Percentiles rank a stretch among this genome's conserved stretches.
phyloP scores from a whole-genome alignment of 2,329 filamentous ascomycete genomes.

The Metarhizium album region DNA sequence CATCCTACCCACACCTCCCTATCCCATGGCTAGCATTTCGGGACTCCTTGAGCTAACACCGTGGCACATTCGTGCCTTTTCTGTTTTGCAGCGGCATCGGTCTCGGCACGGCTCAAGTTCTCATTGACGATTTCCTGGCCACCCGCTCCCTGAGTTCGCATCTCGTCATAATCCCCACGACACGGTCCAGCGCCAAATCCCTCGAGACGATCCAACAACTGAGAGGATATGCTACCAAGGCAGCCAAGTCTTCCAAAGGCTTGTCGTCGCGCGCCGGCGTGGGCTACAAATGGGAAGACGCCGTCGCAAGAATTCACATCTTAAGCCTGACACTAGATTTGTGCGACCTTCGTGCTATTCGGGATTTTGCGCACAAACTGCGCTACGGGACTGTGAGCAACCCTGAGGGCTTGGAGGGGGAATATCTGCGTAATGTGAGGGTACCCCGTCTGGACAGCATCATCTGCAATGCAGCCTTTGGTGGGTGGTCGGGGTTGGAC shows the following conservation, averaged over 20 bases:
- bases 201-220: slow-evolving; percentile 58
- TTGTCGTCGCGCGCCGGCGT: slow-evolving; percentile 28
- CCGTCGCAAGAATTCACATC: slow-evolving; percentile 44
- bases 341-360: slow-evolving; percentile 44
- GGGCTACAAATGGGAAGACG: slow-evolving; percentile 24
- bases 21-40: background rate
- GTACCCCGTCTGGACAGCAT: slow-evolving; percentile 67
- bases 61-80: background rate
- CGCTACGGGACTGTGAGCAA: slow-evolving; percentile 34
- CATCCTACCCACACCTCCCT: slow-evolving; percentile 2
- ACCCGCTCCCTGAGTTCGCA: slow-evolving; percentile 55
- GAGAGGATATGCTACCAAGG: slow-evolving; percentile 44
- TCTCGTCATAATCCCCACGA: slow-evolving; percentile 74
- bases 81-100: slow-evolving; percentile 63
- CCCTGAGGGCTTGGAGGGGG: slow-evolving; percentile 26
- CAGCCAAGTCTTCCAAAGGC: slow-evolving; percentile 24
- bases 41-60: background rate
- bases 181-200: slow-evolving; percentile 64
- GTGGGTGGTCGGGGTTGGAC: slow-evolving; percentile 72
- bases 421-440: slow-evolving; percentile 31
- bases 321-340: slow-evolving; percentile 49
- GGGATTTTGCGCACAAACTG: slow-evolving; percentile 36
- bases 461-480: slow-evolving; percentile 80
- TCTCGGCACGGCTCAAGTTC: slow-evolving; percentile 68
- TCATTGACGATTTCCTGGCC: slow-evolving; percentile 81